These are phyloP conservation scores for Orbilia oligospora DNA, from an alignment of 2,329 filamentous ascomycete species.

Conservation along the genomic window DNA sequence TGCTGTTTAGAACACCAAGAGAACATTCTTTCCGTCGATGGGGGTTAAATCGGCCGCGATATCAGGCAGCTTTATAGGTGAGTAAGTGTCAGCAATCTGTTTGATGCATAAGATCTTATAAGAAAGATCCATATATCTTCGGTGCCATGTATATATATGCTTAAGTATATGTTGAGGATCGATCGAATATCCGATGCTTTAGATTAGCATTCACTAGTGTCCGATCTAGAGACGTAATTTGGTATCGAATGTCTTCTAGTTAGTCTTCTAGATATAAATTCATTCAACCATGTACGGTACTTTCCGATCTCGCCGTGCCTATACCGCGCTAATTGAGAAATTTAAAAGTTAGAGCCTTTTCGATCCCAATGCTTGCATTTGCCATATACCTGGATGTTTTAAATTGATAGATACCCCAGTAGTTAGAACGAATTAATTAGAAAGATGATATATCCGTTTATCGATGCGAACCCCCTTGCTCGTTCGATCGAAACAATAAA, in stretches of 20 bases:
- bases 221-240: background rate
- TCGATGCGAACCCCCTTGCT: background rate
- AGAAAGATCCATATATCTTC: background rate
- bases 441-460: background rate
- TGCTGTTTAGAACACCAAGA: constrained; percentile 13
- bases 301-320: background rate
- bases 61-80: constrained; percentile 3
- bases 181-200: background rate
- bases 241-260: background rate
- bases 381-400: too few species aligned
- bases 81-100: background rate
- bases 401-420: too few species aligned
- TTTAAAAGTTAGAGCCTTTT: background rate
- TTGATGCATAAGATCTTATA: too few species aligned
- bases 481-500: too few species aligned
- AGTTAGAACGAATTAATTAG: background rate
- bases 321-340: background rate
- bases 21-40: constrained; percentile 32
- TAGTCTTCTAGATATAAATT: too few species aligned
- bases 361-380: background rate
- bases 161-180: too few species aligned
- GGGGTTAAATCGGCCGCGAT: background rate
- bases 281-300: background rate
- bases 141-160: too few species aligned
- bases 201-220: background rate